These are phyloP conservation scores for Trichoderma koningiopsis DNA, from an alignment of 2,329 filamentous ascomycete species.

Conservation along the genomic window DNA sequence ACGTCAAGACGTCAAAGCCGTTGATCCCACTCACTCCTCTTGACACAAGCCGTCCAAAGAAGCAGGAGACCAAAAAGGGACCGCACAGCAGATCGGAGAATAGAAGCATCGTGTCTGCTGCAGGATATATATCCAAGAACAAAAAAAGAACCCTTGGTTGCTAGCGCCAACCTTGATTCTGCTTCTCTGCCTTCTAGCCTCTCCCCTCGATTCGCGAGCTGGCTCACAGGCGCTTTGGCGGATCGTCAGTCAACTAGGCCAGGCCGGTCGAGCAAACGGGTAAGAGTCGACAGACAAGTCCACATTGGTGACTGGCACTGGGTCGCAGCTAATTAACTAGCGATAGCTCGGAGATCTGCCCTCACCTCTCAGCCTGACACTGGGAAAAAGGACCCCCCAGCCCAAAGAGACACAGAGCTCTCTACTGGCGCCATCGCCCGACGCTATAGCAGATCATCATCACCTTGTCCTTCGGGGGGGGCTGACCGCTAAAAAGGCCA, in stretches of 20 bases:
- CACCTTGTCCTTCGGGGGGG: slow-evolving; percentile 19
- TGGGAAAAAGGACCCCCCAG: slow-evolving; percentile 4
- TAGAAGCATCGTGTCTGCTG: not conserved
- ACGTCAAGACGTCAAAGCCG: not conserved
- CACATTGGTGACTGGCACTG: not conserved
- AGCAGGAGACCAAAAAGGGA: not conserved
- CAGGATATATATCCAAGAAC: not conserved
- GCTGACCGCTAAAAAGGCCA: slow-evolving; percentile 26
- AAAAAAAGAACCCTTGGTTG: not conserved
- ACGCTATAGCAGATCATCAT: slow-evolving; percentile 28
- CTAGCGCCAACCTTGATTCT: slow-evolving; percentile 5
- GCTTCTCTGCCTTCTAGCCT: slow-evolving; percentile 14
- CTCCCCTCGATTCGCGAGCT: slow-evolving; percentile 19
- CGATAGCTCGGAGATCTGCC: slow-evolving; percentile 14
- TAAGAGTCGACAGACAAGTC: not conserved
- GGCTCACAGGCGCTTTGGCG: slow-evolving; percentile 4
- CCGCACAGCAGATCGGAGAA: not conserved
- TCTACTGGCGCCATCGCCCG: slow-evolving; percentile 24
- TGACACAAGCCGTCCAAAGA: not conserved
- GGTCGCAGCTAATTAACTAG: slow-evolving; percentile 1
- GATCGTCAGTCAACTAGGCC: not conserved
- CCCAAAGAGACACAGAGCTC: slow-evolving; percentile 11
- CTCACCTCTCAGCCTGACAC: slow-evolving; percentile 16
- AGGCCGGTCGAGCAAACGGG: not conserved
- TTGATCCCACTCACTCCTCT: not conserved